These are phyloP conservation scores for Talaromyces ruber DNA, from an alignment of 495 filamentous ascomycete species.

Conservation along the genomic window DNA sequence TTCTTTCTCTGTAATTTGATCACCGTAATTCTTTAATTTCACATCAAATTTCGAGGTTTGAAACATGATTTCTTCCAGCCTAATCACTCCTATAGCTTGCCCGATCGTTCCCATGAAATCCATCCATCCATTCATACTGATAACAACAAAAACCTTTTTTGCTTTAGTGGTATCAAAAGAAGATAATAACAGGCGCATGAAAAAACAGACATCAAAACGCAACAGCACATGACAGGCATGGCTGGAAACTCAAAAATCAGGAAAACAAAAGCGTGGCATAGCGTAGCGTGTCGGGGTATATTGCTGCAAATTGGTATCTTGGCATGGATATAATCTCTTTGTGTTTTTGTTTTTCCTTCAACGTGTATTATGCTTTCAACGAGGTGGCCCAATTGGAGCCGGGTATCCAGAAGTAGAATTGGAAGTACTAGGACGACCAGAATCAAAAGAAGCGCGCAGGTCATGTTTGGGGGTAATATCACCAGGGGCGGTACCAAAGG, in stretches of 20 bases:
- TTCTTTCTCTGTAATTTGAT: not conserved
- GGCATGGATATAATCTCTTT: slow-evolving; percentile 7
- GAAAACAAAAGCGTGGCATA: slow-evolving; percentile 12
- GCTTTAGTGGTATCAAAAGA: slow-evolving; percentile 36
- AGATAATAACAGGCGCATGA: slow-evolving; percentile 11
- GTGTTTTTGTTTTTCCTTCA: slow-evolving; percentile 4
- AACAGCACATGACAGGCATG: slow-evolving; percentile 8
- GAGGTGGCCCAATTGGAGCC: slow-evolving; percentile 78
- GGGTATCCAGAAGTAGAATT: slow-evolving; percentile 95
- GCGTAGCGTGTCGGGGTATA: slow-evolving; percentile 49
- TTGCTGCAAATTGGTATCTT: slow-evolving; percentile 51
- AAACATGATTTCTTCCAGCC: not conserved
- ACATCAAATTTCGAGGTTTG: not conserved
- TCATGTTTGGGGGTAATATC: slow-evolving; percentile 77
- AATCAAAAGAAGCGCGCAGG: slow-evolving; percentile 74
- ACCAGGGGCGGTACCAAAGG: slow-evolving; percentile 61
- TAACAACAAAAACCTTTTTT: not conserved
- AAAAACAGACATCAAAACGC: slow-evolving; percentile 12
- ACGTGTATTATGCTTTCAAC: slow-evolving; percentile 43
- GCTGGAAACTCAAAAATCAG: slow-evolving; percentile 5
- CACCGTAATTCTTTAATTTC: not conserved
- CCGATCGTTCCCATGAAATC: not conserved
- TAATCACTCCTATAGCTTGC: not conserved
- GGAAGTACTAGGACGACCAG: slow-evolving; percentile 85
- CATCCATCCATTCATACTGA: not conserved